Base-by-base conservation (phyloP, 495 filamentous ascomycete genomes). In the Pyrenula aspistea region DNA sequence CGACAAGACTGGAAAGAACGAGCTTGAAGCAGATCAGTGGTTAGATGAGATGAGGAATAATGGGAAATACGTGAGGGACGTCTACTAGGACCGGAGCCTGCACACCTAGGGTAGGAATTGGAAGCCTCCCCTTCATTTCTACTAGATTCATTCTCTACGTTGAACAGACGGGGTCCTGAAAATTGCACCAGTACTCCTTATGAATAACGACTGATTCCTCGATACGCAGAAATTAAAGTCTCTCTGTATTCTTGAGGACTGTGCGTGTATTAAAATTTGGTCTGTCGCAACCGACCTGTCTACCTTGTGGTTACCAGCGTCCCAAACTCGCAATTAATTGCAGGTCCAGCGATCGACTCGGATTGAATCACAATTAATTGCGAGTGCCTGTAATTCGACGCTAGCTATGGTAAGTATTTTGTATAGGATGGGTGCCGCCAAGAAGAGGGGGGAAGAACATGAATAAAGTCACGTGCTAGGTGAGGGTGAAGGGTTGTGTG, bases 1-100 rank as follows among this genome's bases (percentile, higher is more conserved):
- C 61, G 65, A 68, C 31, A 71, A 66, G 62, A 68, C 31, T 15
- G 31, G 31, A 42, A 42, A 42, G 31, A 15, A 15, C 31, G 31
- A 42, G 31, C 31, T 42, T 42, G 31, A 42, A 42, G 31, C 31
- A 42, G 31, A 42, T 15, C 31, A 42, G 31, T 42, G 31, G 31
- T 42, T 42, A 15, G 31, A 42, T 42, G 31, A 42, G 31, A 42
- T 42, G 31, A 42, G 15, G 15, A 42, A 4, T 15, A 42, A 42
- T 8, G 31, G 31, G 31, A 42, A 8, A 15, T 42, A 42, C 15
- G 31, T 42, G 31, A 42, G 31, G 31, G 31, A 42, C 15, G 31
- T 42, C 31, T 42, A 42, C 31, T 42, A 42, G 31, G 8, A 42
- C 31, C 31, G 31, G 31, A n/a, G 31, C 31, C 4, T 42, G 15